phyloP scores from a whole-genome alignment of 2,329 filamentous ascomycete species.

The Epichloe hybrida region DNA sequence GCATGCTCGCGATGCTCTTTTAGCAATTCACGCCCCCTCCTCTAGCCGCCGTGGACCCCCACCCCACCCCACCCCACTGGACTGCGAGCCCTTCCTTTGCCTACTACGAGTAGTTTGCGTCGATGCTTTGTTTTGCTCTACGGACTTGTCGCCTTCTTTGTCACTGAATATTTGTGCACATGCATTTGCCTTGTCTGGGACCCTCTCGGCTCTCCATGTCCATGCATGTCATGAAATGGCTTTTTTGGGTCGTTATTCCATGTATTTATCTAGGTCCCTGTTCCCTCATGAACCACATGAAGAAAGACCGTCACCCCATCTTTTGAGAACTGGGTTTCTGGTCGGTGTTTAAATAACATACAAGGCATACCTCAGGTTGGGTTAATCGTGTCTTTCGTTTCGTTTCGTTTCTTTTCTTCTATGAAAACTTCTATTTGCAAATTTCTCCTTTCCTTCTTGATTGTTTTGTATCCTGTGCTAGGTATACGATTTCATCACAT shows the following conservation, averaged over 20 bases:
- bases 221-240: constrained; percentile 19
- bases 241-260: not conserved
- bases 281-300: not conserved
- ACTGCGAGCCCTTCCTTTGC: no score
- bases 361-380: not conserved
- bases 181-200: constrained; percentile 15
- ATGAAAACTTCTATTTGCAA: not conserved
- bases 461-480: not conserved
- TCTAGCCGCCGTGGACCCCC: not conserved
- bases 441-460: not conserved
- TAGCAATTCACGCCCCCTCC: not conserved
- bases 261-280: constrained; percentile 3
- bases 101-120: not conserved
- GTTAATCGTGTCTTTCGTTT: not conserved
- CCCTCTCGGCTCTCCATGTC: constrained; percentile 23
- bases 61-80: not conserved
- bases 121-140: not conserved
- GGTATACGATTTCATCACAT: not conserved
- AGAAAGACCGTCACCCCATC: not conserved
- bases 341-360: not conserved
- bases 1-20: not conserved
- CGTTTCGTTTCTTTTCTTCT: no score
- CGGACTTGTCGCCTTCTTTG: constrained; percentile 3
- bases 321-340: not conserved
- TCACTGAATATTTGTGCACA: constrained; percentile 9